Percentiles rank a stretch among this genome's conserved stretches.
Conservation (phyloP, 139 green algal genomes). For the Ostreobium quekettii region DNA sequence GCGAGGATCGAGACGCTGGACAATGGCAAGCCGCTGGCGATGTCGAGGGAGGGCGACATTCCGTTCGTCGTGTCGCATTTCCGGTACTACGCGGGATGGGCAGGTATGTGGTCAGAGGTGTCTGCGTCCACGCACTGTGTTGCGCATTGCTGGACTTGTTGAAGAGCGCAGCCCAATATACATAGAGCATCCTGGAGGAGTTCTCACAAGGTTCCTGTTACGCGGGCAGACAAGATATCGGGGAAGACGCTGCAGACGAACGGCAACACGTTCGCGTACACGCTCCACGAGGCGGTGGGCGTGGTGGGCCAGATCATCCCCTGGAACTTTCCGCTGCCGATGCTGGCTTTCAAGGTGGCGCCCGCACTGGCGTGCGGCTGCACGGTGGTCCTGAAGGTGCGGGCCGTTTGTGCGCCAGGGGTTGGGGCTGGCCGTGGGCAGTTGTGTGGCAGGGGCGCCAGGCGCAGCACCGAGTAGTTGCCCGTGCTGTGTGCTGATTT, state of each 20-base stretch:
- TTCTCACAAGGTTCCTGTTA: too few species aligned
- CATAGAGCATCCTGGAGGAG: slow-evolving; percentile 34
- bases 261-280: slow-evolving; percentile 10
- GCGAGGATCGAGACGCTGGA: slow-evolving; percentile 52
- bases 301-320: slow-evolving; percentile 47
- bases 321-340: slow-evolving; percentile 50
- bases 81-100: slow-evolving; percentile 50
- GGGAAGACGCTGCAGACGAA: slow-evolving; percentile 45
- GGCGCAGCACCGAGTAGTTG: too few species aligned
- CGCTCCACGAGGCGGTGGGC: slow-evolving; percentile 33
- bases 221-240: slow-evolving; percentile 63
- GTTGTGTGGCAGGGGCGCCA: too few species aligned
- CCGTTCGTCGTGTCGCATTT: slow-evolving; percentile 47
- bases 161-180: slow-evolving; percentile 21
- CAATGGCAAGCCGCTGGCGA: slow-evolving; percentile 52
- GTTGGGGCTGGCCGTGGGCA: too few species aligned
- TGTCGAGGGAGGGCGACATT: slow-evolving; percentile 29
- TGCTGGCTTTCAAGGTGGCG: slow-evolving; percentile 47
- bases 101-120: background rate
- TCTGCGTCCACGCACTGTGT: background rate
- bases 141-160: background rate
- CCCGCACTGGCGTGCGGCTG: slow-evolving; percentile 44
- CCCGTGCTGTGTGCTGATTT: too few species aligned
- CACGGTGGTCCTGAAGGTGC: slow-evolving; percentile 49
- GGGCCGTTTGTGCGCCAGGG: too few species aligned